These are phyloP conservation scores for Yarrowia sp. DNA, from an alignment of 805 yeast genomes.

Conservation along the genomic window DNA sequence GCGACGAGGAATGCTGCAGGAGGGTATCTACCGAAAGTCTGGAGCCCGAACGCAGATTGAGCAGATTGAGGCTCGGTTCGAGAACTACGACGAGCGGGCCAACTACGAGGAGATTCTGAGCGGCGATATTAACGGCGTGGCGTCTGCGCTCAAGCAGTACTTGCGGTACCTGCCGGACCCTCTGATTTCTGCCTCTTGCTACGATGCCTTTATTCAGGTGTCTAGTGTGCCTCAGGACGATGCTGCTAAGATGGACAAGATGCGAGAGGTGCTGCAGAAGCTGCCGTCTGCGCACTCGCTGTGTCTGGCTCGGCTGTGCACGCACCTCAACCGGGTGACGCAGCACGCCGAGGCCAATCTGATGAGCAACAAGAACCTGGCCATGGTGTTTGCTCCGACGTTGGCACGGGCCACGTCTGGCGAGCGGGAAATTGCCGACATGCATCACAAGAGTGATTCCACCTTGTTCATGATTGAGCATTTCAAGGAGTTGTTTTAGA, in stretches of 20 bases:
- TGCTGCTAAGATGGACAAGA: slow-evolving; percentile 42
- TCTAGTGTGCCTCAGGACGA: slow-evolving; percentile 30
- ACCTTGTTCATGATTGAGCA: slow-evolving; percentile 61
- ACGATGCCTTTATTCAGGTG: slow-evolving; percentile 64
- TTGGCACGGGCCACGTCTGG: slow-evolving; percentile 74
- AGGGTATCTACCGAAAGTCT: slow-evolving; percentile 87
- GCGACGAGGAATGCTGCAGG: slow-evolving; percentile 64
- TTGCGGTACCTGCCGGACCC: slow-evolving; percentile 83
- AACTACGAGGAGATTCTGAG: slow-evolving; percentile 41
- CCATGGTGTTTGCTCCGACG: slow-evolving; percentile 95
- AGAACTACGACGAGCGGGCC: slow-evolving; percentile 37
- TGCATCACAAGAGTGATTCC: slow-evolving; percentile 72
- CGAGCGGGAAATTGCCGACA: slow-evolving; percentile 78
- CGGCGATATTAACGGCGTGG: slow-evolving; percentile 81
- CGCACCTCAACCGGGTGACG: slow-evolving; percentile 64
- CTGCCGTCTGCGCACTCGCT: slow-evolving; percentile 68
- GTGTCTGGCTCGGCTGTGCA: slow-evolving; percentile 53
- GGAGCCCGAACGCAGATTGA: slow-evolving; percentile 73
- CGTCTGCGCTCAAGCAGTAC: slow-evolving; percentile 83
- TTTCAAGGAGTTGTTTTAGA: slow-evolving; percentile 24
- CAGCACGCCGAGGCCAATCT: slow-evolving; percentile 55
- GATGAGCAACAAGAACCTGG: slow-evolving; percentile 78
- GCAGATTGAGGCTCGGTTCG: slow-evolving; percentile 43
- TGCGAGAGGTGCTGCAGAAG: slow-evolving; percentile 46
- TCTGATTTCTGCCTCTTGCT: slow-evolving; percentile 64